A percentile compares a stretch with the other conserved stretches of the same genome.
Evolutionary conservation across 2,329 filamentous ascomycete genomes (phyloP).

Genomic region (Aspergillaceae sp.): DNA sequence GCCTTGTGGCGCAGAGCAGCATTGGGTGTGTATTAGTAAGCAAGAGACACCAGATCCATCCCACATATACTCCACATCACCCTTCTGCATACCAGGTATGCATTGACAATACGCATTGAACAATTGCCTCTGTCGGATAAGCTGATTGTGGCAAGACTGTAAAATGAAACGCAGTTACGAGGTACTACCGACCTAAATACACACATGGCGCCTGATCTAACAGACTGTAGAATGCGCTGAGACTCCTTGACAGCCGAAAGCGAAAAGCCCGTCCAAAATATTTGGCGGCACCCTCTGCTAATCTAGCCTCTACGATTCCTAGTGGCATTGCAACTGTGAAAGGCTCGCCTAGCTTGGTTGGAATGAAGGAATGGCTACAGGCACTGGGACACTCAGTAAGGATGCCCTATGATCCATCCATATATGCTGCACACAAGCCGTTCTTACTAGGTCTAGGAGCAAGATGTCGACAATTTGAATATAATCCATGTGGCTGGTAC

Average conservation of each 20-base stretch:
- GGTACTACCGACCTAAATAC: not conserved
- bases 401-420: not conserved
- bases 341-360: slow-evolving; percentile 21
- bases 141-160: no score
- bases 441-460: slow-evolving; percentile 11
- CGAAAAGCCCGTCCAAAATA: slow-evolving; percentile 12
- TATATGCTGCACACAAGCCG: not conserved
- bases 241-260: slow-evolving; percentile 14
- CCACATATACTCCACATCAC: no score
- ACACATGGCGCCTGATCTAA: not conserved
- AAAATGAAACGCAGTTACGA: slow-evolving; percentile 7
- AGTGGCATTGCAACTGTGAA: slow-evolving; percentile 8
- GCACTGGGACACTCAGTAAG: slow-evolving; percentile 23
- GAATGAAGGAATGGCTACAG: slow-evolving; percentile 26
- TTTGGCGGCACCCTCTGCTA: not conserved
- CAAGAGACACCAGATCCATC: no score
- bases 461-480: slow-evolving; percentile 53
- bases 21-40: no score
- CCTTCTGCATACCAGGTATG: no score
- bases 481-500: slow-evolving; percentile 64
- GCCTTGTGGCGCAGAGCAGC: no score
- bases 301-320: not conserved
- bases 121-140: no score
- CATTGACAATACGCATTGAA: no score
- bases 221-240: slow-evolving; percentile 14